Evolutionary conservation across 306 rosid genomes (phyloP).

Genomic region (Pachyrhizus erosus): DNA sequence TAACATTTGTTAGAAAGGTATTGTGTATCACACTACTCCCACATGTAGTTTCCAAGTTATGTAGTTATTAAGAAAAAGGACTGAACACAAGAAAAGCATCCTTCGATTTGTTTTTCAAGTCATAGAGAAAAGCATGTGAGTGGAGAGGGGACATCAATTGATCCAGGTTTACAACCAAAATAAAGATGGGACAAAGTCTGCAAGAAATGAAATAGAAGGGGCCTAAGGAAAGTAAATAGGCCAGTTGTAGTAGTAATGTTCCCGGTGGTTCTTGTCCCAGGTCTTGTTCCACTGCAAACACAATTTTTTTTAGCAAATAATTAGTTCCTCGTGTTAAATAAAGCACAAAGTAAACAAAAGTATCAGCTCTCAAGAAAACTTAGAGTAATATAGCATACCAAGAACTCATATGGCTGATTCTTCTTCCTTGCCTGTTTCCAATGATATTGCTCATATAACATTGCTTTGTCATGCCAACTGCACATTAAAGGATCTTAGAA

Average conservation of each 20-base stretch:
- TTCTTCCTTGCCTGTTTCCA: conserved; percentile 81
- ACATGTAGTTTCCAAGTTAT: background rate
- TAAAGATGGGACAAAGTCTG: conserved; percentile 24
- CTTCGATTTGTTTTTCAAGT: background rate
- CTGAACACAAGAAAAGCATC: background rate
- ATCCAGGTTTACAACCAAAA: conserved; percentile 40
- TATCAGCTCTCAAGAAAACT: conserved; percentile 3
- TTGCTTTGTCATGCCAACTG: conserved; percentile 93
- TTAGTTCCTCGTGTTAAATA: conserved; percentile 17
- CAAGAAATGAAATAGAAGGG: background rate
- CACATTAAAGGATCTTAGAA: conserved; percentile 34
- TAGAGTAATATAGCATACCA: conserved; percentile 53
- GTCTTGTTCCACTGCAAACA: conserved; percentile 87
- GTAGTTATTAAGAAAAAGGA: background rate
- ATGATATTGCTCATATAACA: conserved; percentile 85
- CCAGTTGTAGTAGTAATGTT: conserved; percentile 77
- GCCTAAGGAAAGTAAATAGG: conserved; percentile 79
- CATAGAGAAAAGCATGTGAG: background rate
- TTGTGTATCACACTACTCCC: too few relatives aligned
- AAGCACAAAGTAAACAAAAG: conserved; percentile 24
- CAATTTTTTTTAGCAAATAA: conserved; percentile 9
- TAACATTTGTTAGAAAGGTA: too few relatives aligned
- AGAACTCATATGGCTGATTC: conserved; percentile 69
- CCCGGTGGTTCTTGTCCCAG: conserved; percentile 70
- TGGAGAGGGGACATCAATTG: background rate